Conservation (phyloP, 306 rosid species). For the Malus sieversii region DNA sequence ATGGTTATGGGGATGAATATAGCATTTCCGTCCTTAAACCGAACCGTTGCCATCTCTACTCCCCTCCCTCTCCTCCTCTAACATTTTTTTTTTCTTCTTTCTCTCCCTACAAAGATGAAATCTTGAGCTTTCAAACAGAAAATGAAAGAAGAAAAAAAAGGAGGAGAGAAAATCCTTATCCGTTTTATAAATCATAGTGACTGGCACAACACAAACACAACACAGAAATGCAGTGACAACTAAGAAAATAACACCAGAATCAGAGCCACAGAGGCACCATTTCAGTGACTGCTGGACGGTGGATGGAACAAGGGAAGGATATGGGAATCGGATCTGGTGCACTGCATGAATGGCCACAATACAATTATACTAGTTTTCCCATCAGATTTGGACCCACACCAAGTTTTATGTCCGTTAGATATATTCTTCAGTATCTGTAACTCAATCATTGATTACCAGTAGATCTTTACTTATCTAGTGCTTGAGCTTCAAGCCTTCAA, state of each 20-base stretch:
- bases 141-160: too few relatives aligned
- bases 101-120: too few relatives aligned
- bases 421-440: not conserved
- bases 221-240: constrained; percentile 23
- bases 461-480: not conserved
- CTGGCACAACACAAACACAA: not conserved
- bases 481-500: not conserved
- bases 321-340: constrained; percentile 9
- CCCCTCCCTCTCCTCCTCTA: too few relatives aligned
- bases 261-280: constrained; percentile 2
- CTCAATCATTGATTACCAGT: not conserved
- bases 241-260: constrained; percentile 7
- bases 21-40: too few relatives aligned
- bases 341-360: not conserved
- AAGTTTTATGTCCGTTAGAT: too few relatives aligned
- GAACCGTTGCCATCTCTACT: too few relatives aligned
- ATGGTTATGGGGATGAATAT: too few relatives aligned
- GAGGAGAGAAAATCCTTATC: too few relatives aligned
- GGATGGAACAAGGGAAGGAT: constrained; percentile 7
- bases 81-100: too few relatives aligned
- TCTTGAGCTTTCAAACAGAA: too few relatives aligned
- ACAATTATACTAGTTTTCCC: too few relatives aligned
- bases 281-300: not conserved
- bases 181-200: not conserved
- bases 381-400: too few relatives aligned